Conservation (phyloP, 23 red algal genomes). For the Gracilaria caudata region DNA sequence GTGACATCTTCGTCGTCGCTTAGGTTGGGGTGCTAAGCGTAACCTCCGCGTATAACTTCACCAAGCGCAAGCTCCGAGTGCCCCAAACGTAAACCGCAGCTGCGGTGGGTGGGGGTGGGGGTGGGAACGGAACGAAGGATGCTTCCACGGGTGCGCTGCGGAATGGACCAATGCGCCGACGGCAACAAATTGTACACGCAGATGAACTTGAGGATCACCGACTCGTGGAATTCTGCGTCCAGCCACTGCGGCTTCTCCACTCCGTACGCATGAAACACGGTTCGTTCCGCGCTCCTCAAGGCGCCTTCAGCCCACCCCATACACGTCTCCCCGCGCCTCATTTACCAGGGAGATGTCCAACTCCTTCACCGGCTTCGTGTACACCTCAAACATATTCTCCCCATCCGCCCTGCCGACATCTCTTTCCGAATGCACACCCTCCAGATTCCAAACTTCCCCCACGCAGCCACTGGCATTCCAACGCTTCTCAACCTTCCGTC, state of each 20-base stretch:
- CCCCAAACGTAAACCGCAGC: too few relatives aligned
- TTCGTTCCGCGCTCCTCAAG: conserved; percentile 52
- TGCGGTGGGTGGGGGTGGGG: too few relatives aligned
- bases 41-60: too few relatives aligned
- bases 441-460: neutral
- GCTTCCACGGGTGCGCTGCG: too few relatives aligned
- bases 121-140: too few relatives aligned
- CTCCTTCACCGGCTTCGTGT: conserved; percentile 34
- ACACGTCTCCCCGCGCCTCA: conserved; percentile 53
- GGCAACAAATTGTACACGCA: too few relatives aligned
- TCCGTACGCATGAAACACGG: conserved; percentile 39
- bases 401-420: neutral
- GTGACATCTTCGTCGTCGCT: too few relatives aligned
- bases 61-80: too few relatives aligned
- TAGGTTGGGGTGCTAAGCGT: too few relatives aligned
- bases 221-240: conserved; percentile 46
- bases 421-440: neutral
- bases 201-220: conserved; percentile 49
- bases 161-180: too few relatives aligned
- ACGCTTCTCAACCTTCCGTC: conserved; percentile 17
- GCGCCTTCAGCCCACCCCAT: conserved; percentile 62
- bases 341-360: conserved; percentile 53
- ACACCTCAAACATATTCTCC: conserved; percentile 43
- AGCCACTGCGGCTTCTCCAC: conserved; percentile 40
- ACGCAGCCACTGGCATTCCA: conserved; percentile 61